phyloP scores from a whole-genome alignment of 805 yeast species.

The Wickerhamiella sorbophila region DNA sequence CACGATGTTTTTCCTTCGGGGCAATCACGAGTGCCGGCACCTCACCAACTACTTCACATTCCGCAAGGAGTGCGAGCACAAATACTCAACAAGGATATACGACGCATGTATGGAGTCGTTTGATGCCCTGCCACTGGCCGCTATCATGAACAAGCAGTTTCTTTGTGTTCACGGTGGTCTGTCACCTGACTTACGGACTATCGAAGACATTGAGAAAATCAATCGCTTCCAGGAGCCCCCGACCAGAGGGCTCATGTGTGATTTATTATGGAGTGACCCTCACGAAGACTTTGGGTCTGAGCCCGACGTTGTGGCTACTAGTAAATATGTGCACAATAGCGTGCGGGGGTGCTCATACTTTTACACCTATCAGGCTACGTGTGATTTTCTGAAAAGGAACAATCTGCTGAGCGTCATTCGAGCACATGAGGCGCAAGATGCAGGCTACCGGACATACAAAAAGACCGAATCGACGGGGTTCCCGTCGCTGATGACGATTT shows the following conservation, averaged over 20 bases:
- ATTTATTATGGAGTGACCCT: constrained; percentile 92
- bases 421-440: constrained; percentile 97
- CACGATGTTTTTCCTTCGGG: constrained; percentile 70
- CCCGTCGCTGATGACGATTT: constrained; percentile 79
- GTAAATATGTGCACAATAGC: constrained; percentile 45
- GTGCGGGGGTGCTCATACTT: constrained; percentile 90
- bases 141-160: constrained; percentile 84
- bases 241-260: constrained; percentile 86
- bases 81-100: constrained; percentile 51
- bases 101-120: constrained; percentile 65
- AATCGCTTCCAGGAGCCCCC: constrained; percentile 89
- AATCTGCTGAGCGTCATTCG: constrained; percentile 73
- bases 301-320: constrained; percentile 20
- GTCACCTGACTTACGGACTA: constrained; percentile 63
- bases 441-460: constrained; percentile 90
- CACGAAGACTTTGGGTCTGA: constrained; percentile 72
- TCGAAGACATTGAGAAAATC: constrained; percentile 52
- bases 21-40: constrained; percentile 91
- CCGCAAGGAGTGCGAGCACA: constrained; percentile 77
- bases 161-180: constrained; percentile 95
- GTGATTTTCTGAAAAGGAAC: constrained; percentile 63
- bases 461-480: constrained; percentile 73
- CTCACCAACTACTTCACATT: constrained; percentile 89
- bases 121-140: constrained; percentile 80
- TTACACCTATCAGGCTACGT: constrained; percentile 68